phyloP scores from a whole-genome alignment of 2,329 filamentous ascomycete species.

The Penicillium sp. region DNA sequence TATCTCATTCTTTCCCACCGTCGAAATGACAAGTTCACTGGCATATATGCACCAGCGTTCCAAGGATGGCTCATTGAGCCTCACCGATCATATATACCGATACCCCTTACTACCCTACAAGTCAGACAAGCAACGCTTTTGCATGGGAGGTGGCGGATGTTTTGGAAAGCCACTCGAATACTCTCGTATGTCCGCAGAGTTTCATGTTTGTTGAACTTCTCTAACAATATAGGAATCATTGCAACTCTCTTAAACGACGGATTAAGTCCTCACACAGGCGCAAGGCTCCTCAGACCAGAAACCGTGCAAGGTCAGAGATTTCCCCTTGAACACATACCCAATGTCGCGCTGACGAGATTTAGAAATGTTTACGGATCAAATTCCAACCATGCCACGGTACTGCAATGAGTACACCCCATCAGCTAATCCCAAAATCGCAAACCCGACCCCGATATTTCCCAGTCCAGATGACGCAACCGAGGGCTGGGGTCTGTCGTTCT shows the following conservation, averaged over 20 bases:
- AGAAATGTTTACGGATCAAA: slow-evolving; percentile 66
- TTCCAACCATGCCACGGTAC: slow-evolving; percentile 57
- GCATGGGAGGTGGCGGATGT: slow-evolving; percentile 63
- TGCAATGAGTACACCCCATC: slow-evolving; percentile 48
- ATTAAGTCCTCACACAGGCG: slow-evolving; percentile 57
- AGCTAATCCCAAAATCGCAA: slow-evolving; percentile 53
- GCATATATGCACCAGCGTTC: slow-evolving; percentile 59
- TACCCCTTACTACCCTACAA: slow-evolving; percentile 40
- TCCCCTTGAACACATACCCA: too few species aligned
- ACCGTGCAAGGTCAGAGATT: slow-evolving; percentile 51
- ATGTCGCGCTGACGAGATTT: background rate
- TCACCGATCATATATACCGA: slow-evolving; percentile 54
- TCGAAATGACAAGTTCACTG: slow-evolving; percentile 56
- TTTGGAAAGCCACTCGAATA: slow-evolving; percentile 64
- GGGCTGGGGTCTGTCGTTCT: slow-evolving; percentile 65
- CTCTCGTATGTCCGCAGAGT: slow-evolving; percentile 36
- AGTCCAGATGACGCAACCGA: slow-evolving; percentile 50
- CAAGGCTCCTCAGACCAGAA: slow-evolving; percentile 54
- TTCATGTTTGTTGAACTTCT: slow-evolving; percentile 19
- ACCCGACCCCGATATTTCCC: slow-evolving; percentile 52
- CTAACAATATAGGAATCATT: slow-evolving; percentile 36
- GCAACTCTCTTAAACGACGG: slow-evolving; percentile 66
- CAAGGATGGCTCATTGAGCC: slow-evolving; percentile 43
- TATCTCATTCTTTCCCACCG: slow-evolving; percentile 59
- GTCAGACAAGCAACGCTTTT: slow-evolving; percentile 37